Evolutionary conservation across 139 green algal species (phyloP).

Genomic region (Volvox africanus): DNA sequence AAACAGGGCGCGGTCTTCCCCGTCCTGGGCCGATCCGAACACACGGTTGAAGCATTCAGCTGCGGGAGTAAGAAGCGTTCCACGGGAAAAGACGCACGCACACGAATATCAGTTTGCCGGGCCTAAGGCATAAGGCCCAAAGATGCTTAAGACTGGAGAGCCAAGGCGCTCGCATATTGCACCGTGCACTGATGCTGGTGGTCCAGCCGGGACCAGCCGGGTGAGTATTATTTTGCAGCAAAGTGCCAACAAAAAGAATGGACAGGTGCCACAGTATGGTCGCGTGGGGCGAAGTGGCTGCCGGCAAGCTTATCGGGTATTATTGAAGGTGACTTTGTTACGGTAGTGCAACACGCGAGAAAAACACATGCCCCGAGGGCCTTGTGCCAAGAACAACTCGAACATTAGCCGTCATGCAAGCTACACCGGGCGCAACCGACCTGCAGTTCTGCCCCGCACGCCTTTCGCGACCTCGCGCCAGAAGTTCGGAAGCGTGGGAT

Average conservation of each 20-base stretch:
- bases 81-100: too few relatives aligned
- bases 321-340: too few relatives aligned
- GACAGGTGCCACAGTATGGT: too few relatives aligned
- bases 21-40: neutral
- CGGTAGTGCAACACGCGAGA: too few relatives aligned
- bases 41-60: conserved; percentile 41
- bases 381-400: too few relatives aligned
- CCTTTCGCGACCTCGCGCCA: conserved; percentile 48
- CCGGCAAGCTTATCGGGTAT: too few relatives aligned
- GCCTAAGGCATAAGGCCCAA: neutral
- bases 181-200: neutral
- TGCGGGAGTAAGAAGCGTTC: neutral
- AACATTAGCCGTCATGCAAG: neutral
- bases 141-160: neutral
- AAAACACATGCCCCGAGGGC: too few relatives aligned
- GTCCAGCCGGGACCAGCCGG: neutral
- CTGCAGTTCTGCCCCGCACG: conserved; percentile 37
- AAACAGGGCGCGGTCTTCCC: neutral
- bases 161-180: neutral
- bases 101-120: neutral
- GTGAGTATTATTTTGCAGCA: neutral
- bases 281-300: too few relatives aligned
- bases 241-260: neutral
- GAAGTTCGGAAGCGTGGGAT: conserved; percentile 50
- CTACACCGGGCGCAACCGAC: neutral